Conservation (phyloP, 2,329 filamentous ascomycete species). For the Trichophyton rubrum region DNA sequence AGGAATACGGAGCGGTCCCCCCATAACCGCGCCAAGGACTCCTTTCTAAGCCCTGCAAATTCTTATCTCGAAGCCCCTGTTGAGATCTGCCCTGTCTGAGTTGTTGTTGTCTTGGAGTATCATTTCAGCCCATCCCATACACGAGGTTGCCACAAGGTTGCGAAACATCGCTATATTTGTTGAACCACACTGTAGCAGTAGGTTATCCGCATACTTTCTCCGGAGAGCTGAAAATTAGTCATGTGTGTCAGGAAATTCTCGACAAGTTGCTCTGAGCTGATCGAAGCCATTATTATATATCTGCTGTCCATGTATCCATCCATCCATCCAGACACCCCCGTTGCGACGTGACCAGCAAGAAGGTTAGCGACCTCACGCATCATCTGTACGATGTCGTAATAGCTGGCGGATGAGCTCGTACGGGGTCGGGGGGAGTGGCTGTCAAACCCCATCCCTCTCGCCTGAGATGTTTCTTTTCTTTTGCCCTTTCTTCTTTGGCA, state of each 20-base stretch:
- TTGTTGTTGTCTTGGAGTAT: not conserved
- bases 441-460: not conserved
- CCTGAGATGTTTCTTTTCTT: not conserved
- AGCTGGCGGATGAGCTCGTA: conserved; percentile 1
- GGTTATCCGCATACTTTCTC: not conserved
- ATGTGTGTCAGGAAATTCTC: not conserved
- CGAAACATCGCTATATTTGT: conserved; percentile 4
- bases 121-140: conserved; percentile 1
- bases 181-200: not conserved
- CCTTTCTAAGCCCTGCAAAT: conserved; percentile 2
- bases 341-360: not conserved
- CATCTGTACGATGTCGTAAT: conserved; percentile 3
- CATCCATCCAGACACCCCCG: not conserved
- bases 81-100: conserved; percentile 1
- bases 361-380: not conserved
- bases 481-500: not conserved
- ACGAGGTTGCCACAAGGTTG: not conserved
- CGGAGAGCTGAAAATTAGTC: not conserved
- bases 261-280: not conserved
- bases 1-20: conserved; percentile 2
- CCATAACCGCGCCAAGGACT: conserved; percentile 3
- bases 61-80: conserved; percentile 1
- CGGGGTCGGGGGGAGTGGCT: not conserved
- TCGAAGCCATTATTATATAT: not conserved
- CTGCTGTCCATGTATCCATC: not conserved